Conservation (phyloP, 1,284 basidiomycete species). For the Paramarasmius palmivorus region DNA sequence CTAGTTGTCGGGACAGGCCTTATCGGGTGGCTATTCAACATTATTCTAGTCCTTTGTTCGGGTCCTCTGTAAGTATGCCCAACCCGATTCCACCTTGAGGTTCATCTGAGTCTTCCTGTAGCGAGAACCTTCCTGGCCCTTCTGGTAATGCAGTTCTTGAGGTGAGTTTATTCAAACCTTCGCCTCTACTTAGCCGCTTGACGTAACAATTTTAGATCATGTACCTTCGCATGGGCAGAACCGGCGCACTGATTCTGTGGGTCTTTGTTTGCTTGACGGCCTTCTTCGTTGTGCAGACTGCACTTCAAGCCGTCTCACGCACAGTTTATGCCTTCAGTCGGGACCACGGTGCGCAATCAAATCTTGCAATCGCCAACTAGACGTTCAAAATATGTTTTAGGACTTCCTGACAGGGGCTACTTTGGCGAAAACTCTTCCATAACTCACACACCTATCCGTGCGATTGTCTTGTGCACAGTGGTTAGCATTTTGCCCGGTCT, state of each 20-base stretch:
- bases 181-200: background rate
- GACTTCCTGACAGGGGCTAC: conserved; percentile 79
- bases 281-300: conserved; percentile 81
- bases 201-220: conserved; percentile 55
- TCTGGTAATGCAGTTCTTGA: conserved; percentile 73
- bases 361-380: background rate
- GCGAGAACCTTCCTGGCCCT: conserved; percentile 61
- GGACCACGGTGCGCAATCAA: conserved; percentile 56
- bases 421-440: conserved; percentile 69
- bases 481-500: conserved; percentile 72
- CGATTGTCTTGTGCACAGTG: conserved; percentile 79
- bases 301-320: conserved; percentile 85
- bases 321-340: conserved; percentile 91
- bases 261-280: conserved; percentile 77
- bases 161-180: conserved; percentile 31
- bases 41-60: conserved; percentile 81
- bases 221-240: conserved; percentile 69
- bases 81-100: background rate
- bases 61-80: conserved; percentile 56
- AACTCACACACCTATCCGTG: conserved; percentile 80
- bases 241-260: conserved; percentile 76
- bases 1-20: conserved; percentile 81
- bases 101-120: conserved; percentile 23
- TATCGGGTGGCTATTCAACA: conserved; percentile 84
- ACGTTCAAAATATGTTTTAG: conserved; percentile 27